Conservation (phyloP, 169 alveolate genomes). For the Eimeria sp. region DNA sequence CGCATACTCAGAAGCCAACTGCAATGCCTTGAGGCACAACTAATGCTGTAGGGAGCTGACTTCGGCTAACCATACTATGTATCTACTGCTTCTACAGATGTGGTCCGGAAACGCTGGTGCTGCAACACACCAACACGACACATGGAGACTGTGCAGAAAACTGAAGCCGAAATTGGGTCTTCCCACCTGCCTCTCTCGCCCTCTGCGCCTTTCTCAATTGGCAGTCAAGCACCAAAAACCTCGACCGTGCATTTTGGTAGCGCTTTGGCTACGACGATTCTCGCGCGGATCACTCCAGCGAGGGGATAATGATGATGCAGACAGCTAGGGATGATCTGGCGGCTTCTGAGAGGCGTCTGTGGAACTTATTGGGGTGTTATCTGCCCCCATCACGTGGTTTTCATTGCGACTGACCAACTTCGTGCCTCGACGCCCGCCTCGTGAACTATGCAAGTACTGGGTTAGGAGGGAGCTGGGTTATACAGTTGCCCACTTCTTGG, state of each 20-base stretch:
- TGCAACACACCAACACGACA: neutral
- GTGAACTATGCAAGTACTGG: slow-evolving; percentile 20
- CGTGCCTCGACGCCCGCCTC: slow-evolving; percentile 48
- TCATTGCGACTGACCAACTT: slow-evolving; percentile 25
- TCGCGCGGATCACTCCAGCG: slow-evolving; percentile 29
- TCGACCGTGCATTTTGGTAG: slow-evolving; percentile 62
- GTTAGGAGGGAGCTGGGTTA: slow-evolving; percentile 32
- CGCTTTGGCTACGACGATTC: slow-evolving; percentile 68
- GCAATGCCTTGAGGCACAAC: neutral
- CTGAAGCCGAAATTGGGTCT: slow-evolving; percentile 51
- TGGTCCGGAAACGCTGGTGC: neutral
- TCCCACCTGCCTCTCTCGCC: slow-evolving; percentile 61
- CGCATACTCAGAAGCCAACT: too few relatives aligned
- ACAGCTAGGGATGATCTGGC: slow-evolving; percentile 48
- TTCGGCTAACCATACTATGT: too few relatives aligned
- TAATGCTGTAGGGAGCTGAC: neutral
- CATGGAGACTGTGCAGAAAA: slow-evolving; percentile 35
- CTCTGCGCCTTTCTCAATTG: slow-evolving; percentile 44
- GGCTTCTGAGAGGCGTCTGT: slow-evolving; percentile 32
- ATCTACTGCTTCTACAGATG: neutral
- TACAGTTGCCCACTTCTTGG: slow-evolving; percentile 4
- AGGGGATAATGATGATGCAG: slow-evolving; percentile 23
- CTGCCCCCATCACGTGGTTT: slow-evolving; percentile 11
- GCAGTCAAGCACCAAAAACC: slow-evolving; percentile 68
- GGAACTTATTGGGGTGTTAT: neutral